phyloP scores from a whole-genome alignment of 208 protist species.

The Trichomonas vaginalis region DNA sequence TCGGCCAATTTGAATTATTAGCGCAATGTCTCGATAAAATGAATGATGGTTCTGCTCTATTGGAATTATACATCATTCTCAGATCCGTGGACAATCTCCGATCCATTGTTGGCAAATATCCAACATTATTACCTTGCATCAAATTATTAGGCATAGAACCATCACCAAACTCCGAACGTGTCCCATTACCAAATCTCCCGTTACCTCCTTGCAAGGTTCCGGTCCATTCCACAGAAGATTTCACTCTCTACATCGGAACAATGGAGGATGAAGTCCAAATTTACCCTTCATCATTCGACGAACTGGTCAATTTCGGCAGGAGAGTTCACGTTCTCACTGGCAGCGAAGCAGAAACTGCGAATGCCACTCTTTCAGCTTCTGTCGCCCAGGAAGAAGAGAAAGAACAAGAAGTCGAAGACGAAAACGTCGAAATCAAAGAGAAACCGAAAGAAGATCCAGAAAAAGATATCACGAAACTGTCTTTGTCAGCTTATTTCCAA shows the following conservation, averaged over 20 bases:
- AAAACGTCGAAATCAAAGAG: not conserved
- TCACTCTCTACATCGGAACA: not conserved
- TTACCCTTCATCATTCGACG: not conserved
- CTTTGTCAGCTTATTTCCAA: not conserved
- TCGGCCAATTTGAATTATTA: not conserved
- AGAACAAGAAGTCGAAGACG: not conserved
- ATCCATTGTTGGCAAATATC: not conserved
- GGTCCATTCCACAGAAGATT: not conserved
- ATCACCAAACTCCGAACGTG: not conserved
- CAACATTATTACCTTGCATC: not conserved
- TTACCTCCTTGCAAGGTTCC: not conserved
- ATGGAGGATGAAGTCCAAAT: not conserved
- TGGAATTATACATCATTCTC: not conserved
- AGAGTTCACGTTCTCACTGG: not conserved
- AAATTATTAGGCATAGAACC: not conserved
- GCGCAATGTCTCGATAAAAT: not conserved
- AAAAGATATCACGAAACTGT: not conserved
- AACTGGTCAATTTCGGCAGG: not conserved
- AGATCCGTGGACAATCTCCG: not conserved
- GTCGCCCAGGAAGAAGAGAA: not conserved
- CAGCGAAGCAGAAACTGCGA: not conserved
- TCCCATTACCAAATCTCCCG: not conserved
- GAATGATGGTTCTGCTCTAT: not conserved
- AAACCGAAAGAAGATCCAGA: not conserved
- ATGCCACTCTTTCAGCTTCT: not conserved